Conservation (phyloP, 2,329 filamentous ascomycete species). For the Penicillium sp. region DNA sequence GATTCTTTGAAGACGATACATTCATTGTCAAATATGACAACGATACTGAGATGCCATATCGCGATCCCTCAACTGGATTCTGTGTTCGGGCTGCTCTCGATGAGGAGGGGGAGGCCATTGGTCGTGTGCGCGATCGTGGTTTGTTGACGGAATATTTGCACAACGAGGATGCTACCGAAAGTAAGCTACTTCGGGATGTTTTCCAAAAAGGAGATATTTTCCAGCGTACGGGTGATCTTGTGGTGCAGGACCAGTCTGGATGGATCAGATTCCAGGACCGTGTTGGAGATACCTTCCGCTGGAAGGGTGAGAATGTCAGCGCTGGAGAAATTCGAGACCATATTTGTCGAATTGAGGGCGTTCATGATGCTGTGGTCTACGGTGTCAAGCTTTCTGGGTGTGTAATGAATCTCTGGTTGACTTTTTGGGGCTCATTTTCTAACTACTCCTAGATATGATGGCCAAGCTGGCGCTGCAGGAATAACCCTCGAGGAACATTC, state of each 20-base stretch:
- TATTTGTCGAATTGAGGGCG: constrained; percentile 45
- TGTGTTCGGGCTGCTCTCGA: constrained; percentile 42
- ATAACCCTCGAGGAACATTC: constrained; percentile 47
- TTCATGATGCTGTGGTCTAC: constrained; percentile 52
- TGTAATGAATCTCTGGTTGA: constrained; percentile 29
- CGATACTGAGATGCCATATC: constrained; percentile 46
- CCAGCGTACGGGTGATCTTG: constrained; percentile 52
- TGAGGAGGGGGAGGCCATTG: constrained; percentile 53
- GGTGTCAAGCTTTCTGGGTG: constrained; percentile 48
- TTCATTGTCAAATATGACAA: constrained; percentile 50
- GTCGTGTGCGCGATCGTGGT: constrained; percentile 44
- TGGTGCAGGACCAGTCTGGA: constrained; percentile 45
- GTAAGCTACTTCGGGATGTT: constrained; percentile 50
- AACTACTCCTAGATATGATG: constrained; percentile 47
- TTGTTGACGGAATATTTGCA: constrained; percentile 49
- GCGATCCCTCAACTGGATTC: constrained; percentile 51
- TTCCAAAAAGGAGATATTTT: constrained; percentile 53
- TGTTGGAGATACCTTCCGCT: constrained; percentile 45
- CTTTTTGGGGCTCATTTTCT: background rate
- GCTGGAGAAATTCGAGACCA: constrained; percentile 52
- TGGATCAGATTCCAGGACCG: constrained; percentile 54
- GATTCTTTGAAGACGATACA: constrained; percentile 47
- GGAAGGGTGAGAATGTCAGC: constrained; percentile 53
- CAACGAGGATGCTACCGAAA: constrained; percentile 48
- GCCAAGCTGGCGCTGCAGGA: constrained; percentile 53